Evolutionary conservation across 2,329 filamentous ascomycete species (phyloP).

Genomic region (Talaromyces islandicus): DNA sequence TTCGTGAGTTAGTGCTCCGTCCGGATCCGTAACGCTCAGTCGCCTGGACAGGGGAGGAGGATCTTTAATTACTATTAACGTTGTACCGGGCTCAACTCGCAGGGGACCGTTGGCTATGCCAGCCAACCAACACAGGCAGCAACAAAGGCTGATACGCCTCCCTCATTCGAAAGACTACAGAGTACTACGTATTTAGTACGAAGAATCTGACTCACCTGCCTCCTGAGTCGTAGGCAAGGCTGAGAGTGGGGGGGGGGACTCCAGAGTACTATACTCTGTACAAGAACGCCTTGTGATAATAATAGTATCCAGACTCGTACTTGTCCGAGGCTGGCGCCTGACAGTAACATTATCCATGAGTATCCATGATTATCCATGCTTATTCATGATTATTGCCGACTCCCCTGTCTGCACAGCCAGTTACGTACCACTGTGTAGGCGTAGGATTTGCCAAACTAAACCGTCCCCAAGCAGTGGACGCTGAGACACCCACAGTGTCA

Average conservation of each 20-base stretch:
- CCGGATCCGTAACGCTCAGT: neutral
- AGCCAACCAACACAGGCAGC: neutral
- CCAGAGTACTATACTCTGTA: neutral
- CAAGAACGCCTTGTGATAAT: neutral
- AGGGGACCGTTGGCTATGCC: neutral
- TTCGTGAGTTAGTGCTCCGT: neutral
- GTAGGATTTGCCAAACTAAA: neutral
- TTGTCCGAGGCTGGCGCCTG: neutral
- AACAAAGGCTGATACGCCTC: neutral
- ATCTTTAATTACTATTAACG: neutral
- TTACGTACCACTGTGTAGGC: too few species aligned
- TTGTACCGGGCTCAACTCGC: neutral
- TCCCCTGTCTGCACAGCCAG: neutral
- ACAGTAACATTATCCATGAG: too few species aligned
- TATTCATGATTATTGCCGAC: too few species aligned
- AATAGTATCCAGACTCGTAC: neutral
- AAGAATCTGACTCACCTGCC: neutral
- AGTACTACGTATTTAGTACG: neutral
- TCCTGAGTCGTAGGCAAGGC: neutral
- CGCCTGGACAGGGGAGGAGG: neutral
- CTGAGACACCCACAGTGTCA: too few species aligned
- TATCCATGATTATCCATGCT: too few species aligned
- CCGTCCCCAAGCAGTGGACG: too few species aligned
- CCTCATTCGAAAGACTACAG: neutral
- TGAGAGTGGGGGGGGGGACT: neutral